These are phyloP conservation scores for Austroboletus eburneus DNA, from an alignment of 768 basidiomycete species.

Conservation along the genomic window DNA sequence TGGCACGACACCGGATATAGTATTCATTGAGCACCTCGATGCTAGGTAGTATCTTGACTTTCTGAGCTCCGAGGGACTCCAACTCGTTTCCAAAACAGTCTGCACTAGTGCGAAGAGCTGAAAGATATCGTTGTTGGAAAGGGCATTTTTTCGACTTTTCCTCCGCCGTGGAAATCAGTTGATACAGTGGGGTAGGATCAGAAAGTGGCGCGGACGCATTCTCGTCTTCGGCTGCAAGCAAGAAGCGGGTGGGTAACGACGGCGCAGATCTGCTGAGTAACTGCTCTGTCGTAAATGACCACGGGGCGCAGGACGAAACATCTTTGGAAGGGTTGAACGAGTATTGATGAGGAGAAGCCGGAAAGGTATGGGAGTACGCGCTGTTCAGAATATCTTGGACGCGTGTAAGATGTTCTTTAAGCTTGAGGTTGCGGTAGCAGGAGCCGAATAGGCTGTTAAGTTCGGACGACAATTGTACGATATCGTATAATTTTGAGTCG, in stretches of 20 bases:
- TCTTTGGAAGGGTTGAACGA: neutral
- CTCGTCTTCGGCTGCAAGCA: neutral
- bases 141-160: neutral
- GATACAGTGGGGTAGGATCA: neutral
- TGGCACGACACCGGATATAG: neutral
- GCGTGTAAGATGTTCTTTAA: conserved; percentile 11
- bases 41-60: neutral
- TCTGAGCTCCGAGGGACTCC: neutral
- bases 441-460: conserved; percentile 3
- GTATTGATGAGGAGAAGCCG: neutral
- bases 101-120: conserved; percentile 13
- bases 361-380: neutral
- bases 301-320: neutral
- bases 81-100: conserved; percentile 9
- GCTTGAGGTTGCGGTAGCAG: conserved; percentile 11
- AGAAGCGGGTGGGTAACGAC: neutral
- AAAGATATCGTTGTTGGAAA: conserved; percentile 15
- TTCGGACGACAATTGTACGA: neutral
- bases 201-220: neutral
- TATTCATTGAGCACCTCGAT: neutral
- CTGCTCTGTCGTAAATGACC: neutral
- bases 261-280: conserved; percentile 7
- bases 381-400: neutral
- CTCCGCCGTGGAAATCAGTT: conserved; percentile 2
- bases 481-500: neutral